phyloP scores from a whole-genome alignment of 2,329 filamentous ascomycete species.

The Fusarium sp. region DNA sequence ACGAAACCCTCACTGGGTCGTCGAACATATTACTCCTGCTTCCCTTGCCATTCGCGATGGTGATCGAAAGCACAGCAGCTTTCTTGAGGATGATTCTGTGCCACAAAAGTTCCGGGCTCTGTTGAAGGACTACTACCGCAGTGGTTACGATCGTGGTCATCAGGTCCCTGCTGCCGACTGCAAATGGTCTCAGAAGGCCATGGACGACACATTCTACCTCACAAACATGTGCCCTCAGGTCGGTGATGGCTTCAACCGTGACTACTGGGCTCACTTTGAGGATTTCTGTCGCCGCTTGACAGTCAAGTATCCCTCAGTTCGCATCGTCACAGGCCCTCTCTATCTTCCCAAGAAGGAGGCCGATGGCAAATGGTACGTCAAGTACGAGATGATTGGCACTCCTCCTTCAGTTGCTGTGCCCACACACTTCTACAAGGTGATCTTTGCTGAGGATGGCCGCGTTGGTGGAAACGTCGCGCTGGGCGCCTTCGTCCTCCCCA shows the following conservation, averaged over 20 bases:
- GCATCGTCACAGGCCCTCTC: conserved; percentile 91
- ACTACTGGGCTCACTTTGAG: conserved; percentile 99
- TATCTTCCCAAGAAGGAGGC: conserved; percentile 88
- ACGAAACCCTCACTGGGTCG: conserved; percentile 93
- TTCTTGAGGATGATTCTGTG: conserved; percentile 81
- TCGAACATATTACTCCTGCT: conserved; percentile 92
- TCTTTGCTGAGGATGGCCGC: conserved; percentile 87
- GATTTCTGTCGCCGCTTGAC: conserved; percentile 93
- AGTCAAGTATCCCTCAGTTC: conserved; percentile 80
- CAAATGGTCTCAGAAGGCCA: conserved; percentile 92
- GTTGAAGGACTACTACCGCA: conserved; percentile 93
- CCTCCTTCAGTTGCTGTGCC: conserved; percentile 95
- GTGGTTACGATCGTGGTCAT: conserved; percentile 94
- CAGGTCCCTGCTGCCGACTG: conserved; percentile 96
- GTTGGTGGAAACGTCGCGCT: conserved; percentile 79
- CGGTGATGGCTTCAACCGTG: conserved; percentile 96
- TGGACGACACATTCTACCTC: conserved; percentile 94
- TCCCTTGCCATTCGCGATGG: conserved; percentile 79
- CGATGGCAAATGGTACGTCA: conserved; percentile 90
- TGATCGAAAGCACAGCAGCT: conserved; percentile 84
- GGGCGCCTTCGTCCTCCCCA: conserved; percentile 94
- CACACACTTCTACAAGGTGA: conserved; percentile 99
- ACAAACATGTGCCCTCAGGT: conserved; percentile 99
- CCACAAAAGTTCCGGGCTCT: conserved; percentile 88
- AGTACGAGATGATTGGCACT: conserved; percentile 93